Base-by-base conservation (phyloP, 129 eudicot genomes). In the sunflower (Helianthus annuus) region DNA sequence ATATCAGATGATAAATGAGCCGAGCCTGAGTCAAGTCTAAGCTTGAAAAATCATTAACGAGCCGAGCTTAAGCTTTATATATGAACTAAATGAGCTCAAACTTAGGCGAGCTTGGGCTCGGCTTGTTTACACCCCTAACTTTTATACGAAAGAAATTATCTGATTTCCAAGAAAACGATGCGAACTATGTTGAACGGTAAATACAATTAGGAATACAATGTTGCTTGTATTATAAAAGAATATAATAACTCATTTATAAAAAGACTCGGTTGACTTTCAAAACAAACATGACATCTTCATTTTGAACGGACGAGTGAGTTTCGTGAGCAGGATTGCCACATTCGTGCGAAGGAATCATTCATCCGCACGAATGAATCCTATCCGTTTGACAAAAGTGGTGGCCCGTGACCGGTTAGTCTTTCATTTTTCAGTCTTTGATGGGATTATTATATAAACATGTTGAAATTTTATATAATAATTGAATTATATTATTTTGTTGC, bases 221-320 rank as follows among this genome's bases (percentile, higher is more conserved):
- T 1, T 64, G 69, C 32, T 64, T 14, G 15, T 32, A 12, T 38
- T 63, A 14, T 38, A 63, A 38, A 5, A 66, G 19, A 11, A 10
- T 12, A 66, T 46, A 13, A 22, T 48, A 24, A 16, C 24, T 65
- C 12, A 15, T 22, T 16, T 65, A 16, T 4, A 8, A 17, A 27
- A 19, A 7, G 46, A 48, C 32, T 48, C 13, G 8, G 46, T 49
- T 68, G 73, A 32, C 73, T 67, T 42, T 29, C 46, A 51, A 68
- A 68, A 51, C 49, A 69, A 69, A 52, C 49, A 52, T 15, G 12
- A 15, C 12, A 69, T 46, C 51, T 15, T 32, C 24, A 48, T 48
- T 66, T 67, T 12, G n/a, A n/a, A n/a, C n/a, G n/a, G n/a, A n/a
- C n/a, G n/a, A n/a, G n/a, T n/a, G n/a, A n/a, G n/a, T n/a, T n/a